phyloP scores from a whole-genome alignment of 1,139 yeast genomes.

The Protomyces pachydermus region DNA sequence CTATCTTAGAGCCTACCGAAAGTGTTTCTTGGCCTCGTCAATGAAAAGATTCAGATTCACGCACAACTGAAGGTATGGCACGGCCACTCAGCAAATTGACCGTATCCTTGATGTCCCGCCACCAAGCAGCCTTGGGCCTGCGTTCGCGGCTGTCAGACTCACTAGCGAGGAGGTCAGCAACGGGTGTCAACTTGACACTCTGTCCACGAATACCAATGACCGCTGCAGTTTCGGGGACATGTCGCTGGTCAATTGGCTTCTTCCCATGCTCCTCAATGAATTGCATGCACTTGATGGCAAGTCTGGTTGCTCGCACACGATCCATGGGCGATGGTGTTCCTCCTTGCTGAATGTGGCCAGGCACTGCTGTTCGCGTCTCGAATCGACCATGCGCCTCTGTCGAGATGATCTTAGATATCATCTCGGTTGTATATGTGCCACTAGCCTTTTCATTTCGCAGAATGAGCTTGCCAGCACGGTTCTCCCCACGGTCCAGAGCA shows the following conservation, averaged over 20 bases:
- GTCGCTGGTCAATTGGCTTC: constrained; percentile 28
- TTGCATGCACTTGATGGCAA: constrained; percentile 80
- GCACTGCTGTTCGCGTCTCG: constrained; percentile 92
- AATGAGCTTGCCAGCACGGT: constrained; percentile 78
- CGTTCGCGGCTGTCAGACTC: constrained; percentile 77
- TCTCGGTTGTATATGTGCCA: constrained; percentile 69
- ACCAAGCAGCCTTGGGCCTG: constrained; percentile 83
- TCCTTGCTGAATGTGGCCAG: constrained; percentile 98
- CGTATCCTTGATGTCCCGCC: constrained; percentile 68
- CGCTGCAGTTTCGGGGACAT: constrained; percentile 55
- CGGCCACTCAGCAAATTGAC: constrained; percentile 79
- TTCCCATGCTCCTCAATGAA: constrained; percentile 57
- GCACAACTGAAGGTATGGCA: constrained; percentile 16
- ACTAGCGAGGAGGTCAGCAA: constrained; percentile 70
- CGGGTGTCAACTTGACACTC: constrained; percentile 66
- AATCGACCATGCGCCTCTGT: constrained; percentile 71
- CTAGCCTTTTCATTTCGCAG: constrained; percentile 85
- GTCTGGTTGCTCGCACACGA: constrained; percentile 84
- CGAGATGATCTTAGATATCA: constrained; percentile 74
- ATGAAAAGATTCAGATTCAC: constrained; percentile 5
- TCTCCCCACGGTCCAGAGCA: constrained; percentile 69
- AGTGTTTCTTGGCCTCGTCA: neutral
- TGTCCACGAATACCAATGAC: constrained; percentile 83
- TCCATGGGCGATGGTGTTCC: constrained; percentile 94
- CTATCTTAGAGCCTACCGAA: too few species aligned